Evolutionary conservation across 495 filamentous ascomycete species (phyloP).

Genomic region (Neurospora sp.): DNA sequence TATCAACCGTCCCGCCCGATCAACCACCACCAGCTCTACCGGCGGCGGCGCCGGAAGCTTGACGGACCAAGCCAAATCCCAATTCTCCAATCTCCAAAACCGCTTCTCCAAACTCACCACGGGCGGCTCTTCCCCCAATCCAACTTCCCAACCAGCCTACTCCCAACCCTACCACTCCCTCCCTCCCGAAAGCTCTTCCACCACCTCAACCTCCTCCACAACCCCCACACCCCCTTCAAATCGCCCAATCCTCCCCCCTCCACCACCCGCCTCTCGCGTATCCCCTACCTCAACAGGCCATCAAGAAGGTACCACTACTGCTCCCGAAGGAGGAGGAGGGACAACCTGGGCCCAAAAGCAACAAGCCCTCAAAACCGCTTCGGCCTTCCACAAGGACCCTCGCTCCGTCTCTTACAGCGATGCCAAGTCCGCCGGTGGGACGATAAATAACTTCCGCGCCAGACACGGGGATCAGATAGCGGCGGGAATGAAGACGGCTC

Average conservation of each 20-base stretch:
- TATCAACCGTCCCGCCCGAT: slow-evolving; percentile 5
- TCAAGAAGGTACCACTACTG: not conserved
- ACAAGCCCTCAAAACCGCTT: slow-evolving; percentile 47
- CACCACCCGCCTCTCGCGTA: not conserved
- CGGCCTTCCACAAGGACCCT: slow-evolving; percentile 45
- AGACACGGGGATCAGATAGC: slow-evolving; percentile 63
- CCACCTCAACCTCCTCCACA: not conserved
- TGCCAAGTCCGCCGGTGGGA: slow-evolving; percentile 43
- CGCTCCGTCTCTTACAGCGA: slow-evolving; percentile 48
- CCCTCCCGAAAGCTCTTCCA: not conserved
- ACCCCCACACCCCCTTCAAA: not conserved
- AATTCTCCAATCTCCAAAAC: slow-evolving; percentile 54
- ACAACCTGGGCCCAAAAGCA: slow-evolving; percentile 55
- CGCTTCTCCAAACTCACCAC: slow-evolving; percentile 50
- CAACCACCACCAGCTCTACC: slow-evolving; percentile 8
- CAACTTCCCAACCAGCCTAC: not conserved
- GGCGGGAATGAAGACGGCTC: slow-evolving; percentile 50
- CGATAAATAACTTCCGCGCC: slow-evolving; percentile 62
- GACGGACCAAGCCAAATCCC: not conserved
- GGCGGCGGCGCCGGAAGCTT: not conserved
- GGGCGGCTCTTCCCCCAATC: not conserved
- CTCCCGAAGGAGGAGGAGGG: slow-evolving; percentile 28
- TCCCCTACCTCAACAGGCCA: not conserved
- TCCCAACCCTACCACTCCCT: not conserved
- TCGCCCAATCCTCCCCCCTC: not conserved